phyloP scores from a whole-genome alignment of 2,329 filamentous ascomycete genomes.

The Nemania sp. region DNA sequence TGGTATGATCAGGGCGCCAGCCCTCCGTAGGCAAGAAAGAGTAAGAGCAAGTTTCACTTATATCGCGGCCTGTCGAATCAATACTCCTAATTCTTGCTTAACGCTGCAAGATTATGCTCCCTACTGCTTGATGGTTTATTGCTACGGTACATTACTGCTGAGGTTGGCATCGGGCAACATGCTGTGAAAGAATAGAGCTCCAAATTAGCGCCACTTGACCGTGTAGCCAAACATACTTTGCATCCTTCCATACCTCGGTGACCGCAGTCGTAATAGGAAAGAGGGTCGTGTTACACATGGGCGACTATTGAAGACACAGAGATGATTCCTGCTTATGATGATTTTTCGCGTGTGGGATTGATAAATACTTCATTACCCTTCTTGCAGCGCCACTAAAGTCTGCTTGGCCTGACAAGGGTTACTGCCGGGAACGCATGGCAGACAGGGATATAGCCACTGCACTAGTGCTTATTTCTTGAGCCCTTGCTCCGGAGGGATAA shows the following conservation, averaged over 20 bases:
- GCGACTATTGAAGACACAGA: conserved; percentile 1
- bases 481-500: conserved; percentile 38
- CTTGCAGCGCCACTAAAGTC: conserved; percentile 19
- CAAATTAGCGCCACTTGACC: conserved; percentile 4
- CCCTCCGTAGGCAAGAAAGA: background rate
- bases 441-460: conserved; percentile 25
- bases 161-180: background rate
- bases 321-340: conserved; percentile 3
- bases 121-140: too few relatives aligned
- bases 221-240: background rate
- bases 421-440: conserved; percentile 31
- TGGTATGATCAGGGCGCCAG: background rate
- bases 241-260: conserved; percentile 11
- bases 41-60: conserved; percentile 10
- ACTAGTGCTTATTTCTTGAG: conserved; percentile 38
- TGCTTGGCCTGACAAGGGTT: conserved; percentile 20
- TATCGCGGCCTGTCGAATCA: background rate
- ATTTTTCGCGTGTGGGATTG: background rate
- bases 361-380: background rate
- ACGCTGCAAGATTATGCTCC: background rate
- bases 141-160: too few relatives aligned
- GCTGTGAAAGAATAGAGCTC: background rate
- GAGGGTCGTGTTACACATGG: background rate
- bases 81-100: background rate
- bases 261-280: background rate